Evolutionary conservation across 768 basidiomycete genomes (phyloP), one percentile per base, ranked within the genome.

Genomic region (Kwoniella sp.): DNA sequence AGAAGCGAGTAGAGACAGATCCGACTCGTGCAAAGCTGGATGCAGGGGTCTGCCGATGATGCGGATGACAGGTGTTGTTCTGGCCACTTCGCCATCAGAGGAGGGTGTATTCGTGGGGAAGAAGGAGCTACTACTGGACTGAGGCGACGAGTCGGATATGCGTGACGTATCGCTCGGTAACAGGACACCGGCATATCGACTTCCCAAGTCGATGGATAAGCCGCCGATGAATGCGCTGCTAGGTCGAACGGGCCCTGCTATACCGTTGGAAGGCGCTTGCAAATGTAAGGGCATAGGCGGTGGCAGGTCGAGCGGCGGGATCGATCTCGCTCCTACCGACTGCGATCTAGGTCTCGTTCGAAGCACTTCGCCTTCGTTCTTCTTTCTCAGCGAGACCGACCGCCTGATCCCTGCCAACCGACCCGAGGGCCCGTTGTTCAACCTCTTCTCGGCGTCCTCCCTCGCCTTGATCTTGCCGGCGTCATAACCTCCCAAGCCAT

Each of bases 321-420:
- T 46, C 10, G 25, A 36, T 10, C 22, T 34, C 6, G 17, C 22
- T 10, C 53, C 37, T 0, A 60, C 29, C 1, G 59, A 51, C 29
- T 56, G 59, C 7, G 59, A 60, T 50, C 55, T 47, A 9, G 58
- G 58, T 55, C 58, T 9, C 3, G 38, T n/a, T 22, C 33, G 40
- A 14, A 37, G 36, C 7, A 20, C 20, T 15, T 44, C 46, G 8
- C 20, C 28, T 17, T 48, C 20, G 27, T 39, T 37, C 23, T 53
- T 55, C 32, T 54, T 49, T 22, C 47, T 33, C 6, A 60, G 25
- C 5, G 58, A 56, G 23, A 39, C 37, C 2, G 46, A 38, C 19
- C 52, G 26, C 19, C 38, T 36, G 12, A 53, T 26, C 7, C 31
- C 44, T 28, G 41, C 38, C 42, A 32, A 36, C 29, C 32, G 32